A percentile compares a stretch with the other conserved stretches of the same genome.
Evolutionary conservation across 495 filamentous ascomycete species (phyloP).

Genomic region (Aspergillus wentii): DNA sequence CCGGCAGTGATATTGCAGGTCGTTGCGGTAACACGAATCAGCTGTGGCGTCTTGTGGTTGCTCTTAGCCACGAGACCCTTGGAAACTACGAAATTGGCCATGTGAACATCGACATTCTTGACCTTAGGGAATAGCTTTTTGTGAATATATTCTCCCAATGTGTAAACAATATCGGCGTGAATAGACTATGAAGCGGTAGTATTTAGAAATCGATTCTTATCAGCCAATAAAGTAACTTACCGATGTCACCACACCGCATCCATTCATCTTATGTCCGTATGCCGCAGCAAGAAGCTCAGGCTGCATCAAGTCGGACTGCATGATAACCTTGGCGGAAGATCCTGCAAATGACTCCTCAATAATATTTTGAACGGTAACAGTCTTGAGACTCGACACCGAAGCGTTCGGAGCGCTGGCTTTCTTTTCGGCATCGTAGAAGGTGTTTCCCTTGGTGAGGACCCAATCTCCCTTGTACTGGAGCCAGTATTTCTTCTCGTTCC

Average conservation of each 20-base stretch:
- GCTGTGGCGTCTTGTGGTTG: constrained; percentile 21
- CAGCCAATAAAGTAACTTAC: constrained; percentile 15
- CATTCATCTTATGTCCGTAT: constrained; percentile 33
- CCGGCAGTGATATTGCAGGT: constrained; percentile 16
- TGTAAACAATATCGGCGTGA: not conserved
- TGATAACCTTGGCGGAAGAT: constrained; percentile 13
- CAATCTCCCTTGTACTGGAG: constrained; percentile 29
- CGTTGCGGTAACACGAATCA: constrained; percentile 23
- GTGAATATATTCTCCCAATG: constrained; percentile 7
- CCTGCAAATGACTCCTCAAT: constrained; percentile 18
- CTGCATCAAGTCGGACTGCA: constrained; percentile 24
- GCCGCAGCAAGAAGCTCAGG: constrained; percentile 20
- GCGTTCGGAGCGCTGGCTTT: not conserved
- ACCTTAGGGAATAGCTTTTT: constrained; percentile 9
- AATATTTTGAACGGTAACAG: constrained; percentile 17
- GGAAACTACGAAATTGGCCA: constrained; percentile 17
- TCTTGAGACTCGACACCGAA: constrained; percentile 6
- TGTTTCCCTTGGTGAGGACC: constrained; percentile 26
- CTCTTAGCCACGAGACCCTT: constrained; percentile 20
- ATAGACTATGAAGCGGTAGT: constrained; percentile 1
- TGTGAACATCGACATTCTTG: constrained; percentile 18
- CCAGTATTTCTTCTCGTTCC: constrained; percentile 34
- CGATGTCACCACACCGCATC: constrained; percentile 26
- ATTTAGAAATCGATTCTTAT: constrained; percentile 6
- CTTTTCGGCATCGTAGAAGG: constrained; percentile 5